phyloP scores from a whole-genome alignment of 495 filamentous ascomycete species.

The Podospora didyma region DNA sequence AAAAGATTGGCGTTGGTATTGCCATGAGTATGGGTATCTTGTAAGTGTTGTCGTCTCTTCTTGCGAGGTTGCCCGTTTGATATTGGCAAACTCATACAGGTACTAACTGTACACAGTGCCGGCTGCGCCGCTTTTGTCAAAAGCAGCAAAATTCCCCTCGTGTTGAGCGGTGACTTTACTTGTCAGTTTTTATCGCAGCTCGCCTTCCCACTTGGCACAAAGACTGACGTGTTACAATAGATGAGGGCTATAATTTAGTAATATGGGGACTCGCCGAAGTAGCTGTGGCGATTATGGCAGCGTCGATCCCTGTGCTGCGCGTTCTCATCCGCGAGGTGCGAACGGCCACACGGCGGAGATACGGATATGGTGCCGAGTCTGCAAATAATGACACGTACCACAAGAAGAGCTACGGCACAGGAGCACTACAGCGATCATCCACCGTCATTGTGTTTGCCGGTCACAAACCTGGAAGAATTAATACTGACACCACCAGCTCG shows the following conservation, averaged over 20 bases:
- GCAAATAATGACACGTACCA: background rate
- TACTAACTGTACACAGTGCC: constrained; percentile 17
- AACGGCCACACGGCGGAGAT: constrained; percentile 5
- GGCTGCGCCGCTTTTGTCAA: constrained; percentile 28
- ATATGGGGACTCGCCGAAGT: constrained; percentile 30
- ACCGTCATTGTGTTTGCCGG: background rate
- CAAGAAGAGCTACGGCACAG: constrained; percentile 8
- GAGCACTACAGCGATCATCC: background rate
- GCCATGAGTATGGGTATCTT: constrained; percentile 41
- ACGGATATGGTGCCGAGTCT: constrained; percentile 1
- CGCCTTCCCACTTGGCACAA: background rate
- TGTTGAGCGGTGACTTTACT: constrained; percentile 22
- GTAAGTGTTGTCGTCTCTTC: constrained; percentile 17
- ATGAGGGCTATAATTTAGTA: constrained; percentile 21
- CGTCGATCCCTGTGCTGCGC: constrained; percentile 31
- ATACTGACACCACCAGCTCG: background rate
- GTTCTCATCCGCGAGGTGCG: constrained; percentile 23
- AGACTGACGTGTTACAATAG: constrained; percentile 8
- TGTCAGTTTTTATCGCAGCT: constrained; percentile 9
- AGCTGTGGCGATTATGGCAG: constrained; percentile 31
- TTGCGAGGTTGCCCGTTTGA: background rate
- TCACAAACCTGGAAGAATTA: background rate
- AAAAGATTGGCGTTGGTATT: constrained; percentile 34
- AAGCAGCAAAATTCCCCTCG: constrained; percentile 18
- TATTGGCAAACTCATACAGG: no score